phyloP scores from a whole-genome alignment of 2,329 filamentous ascomycete genomes.

The Aspergillus melleus region DNA sequence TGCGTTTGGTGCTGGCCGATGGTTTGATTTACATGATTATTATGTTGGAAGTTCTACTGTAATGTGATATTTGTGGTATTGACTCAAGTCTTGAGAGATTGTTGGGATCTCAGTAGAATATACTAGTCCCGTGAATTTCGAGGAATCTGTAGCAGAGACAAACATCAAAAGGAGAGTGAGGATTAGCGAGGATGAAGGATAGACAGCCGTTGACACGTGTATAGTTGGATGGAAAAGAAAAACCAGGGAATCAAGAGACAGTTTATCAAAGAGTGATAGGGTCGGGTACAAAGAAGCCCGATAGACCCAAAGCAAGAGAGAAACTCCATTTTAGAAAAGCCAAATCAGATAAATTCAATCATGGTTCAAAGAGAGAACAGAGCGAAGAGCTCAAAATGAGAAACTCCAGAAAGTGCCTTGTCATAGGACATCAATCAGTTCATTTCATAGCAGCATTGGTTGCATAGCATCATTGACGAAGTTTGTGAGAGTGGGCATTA shows the following conservation, averaged over 20 bases:
- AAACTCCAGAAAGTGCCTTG: slow-evolving; percentile 2
- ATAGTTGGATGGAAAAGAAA: not conserved
- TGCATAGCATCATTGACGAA: not conserved
- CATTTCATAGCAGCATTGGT: slow-evolving; percentile 5
- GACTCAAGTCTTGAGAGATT: not conserved
- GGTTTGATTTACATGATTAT: not conserved
- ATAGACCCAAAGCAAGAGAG: too few species aligned
- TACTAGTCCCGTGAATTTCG: not conserved
- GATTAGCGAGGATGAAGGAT: not conserved
- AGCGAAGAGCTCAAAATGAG: not conserved
- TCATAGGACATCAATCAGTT: slow-evolving; percentile 6
- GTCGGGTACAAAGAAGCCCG: not conserved
- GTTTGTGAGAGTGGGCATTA: not conserved
- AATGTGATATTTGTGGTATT: not conserved
- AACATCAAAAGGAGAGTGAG: not conserved
- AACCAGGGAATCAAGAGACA: slow-evolving; percentile 2
- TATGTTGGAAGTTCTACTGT: not conserved
- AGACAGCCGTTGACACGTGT: slow-evolving; percentile 1
- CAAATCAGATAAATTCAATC: not conserved
- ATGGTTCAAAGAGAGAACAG: not conserved
- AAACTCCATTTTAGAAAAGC: not conserved
- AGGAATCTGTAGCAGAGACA: not conserved
- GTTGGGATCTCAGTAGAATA: not conserved
- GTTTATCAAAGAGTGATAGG: not conserved
- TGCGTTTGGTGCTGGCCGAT: too few species aligned